These are phyloP conservation scores for Myrmaecium sp. DNA, from an alignment of 2,329 filamentous ascomycete genomes.

Conservation along the genomic window DNA sequence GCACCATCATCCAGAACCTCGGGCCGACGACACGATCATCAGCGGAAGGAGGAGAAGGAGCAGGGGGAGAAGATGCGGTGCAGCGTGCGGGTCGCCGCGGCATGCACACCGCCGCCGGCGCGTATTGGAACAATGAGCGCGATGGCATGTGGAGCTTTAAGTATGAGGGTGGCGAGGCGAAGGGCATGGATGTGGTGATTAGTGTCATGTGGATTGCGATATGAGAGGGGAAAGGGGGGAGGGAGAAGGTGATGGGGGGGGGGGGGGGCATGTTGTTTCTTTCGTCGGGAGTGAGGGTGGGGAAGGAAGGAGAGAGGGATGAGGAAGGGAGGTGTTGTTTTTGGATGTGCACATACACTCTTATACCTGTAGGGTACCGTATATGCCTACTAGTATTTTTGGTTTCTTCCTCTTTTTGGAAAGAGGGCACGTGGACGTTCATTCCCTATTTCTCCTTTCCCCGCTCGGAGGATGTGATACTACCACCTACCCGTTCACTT, in stretches of 20 bases:
- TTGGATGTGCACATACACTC: too few species aligned
- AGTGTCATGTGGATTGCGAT: constrained; percentile 58
- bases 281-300: too few species aligned
- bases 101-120: constrained; percentile 74
- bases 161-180: constrained; percentile 43
- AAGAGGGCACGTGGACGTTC: too few species aligned
- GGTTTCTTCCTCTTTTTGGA: too few species aligned
- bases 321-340: too few species aligned
- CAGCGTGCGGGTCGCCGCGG: constrained; percentile 67
- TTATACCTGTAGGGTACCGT: too few species aligned
- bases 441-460: too few species aligned
- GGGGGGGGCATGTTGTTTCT: constrained; percentile 4
- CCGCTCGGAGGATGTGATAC: too few species aligned
- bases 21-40: constrained; percentile 24
- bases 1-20: constrained; percentile 92
- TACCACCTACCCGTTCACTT: too few species aligned
- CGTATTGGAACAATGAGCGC: constrained; percentile 82
- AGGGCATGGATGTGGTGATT: constrained; percentile 36
- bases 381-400: too few species aligned
- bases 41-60: constrained; percentile 21
- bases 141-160: constrained; percentile 85
- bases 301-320: too few species aligned
- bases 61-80: constrained; percentile 35
- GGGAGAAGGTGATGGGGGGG: background rate
- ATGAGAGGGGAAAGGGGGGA: constrained; percentile 15